A percentile compares a stretch with the other conserved stretches of the same genome.
These are phyloP conservation scores for Penicillium roqueforti DNA, from an alignment of 495 filamentous ascomycete genomes.

Conservation along the genomic window DNA sequence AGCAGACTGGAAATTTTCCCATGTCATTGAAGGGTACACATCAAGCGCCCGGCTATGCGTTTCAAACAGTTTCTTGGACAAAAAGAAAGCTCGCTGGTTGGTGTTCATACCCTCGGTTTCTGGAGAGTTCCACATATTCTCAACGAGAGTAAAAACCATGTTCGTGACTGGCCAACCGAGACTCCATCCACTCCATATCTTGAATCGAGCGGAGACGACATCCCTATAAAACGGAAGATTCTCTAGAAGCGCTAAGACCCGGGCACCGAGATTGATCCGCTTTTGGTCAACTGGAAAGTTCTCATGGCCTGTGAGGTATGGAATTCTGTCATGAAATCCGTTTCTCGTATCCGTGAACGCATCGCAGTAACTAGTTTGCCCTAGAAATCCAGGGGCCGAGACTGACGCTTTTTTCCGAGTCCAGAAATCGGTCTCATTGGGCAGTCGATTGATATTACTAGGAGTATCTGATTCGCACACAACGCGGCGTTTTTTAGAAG, in stretches of 20 bases:
- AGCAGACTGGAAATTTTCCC: constrained; percentile 16
- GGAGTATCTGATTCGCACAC: neutral
- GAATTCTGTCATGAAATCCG: neutral
- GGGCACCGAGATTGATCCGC: constrained; percentile 22
- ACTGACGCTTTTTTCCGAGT: constrained; percentile 10
- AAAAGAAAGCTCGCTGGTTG: constrained; percentile 8
- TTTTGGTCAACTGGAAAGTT: constrained; percentile 13
- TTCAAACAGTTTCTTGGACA: constrained; percentile 24
- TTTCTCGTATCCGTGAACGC: constrained; percentile 24
- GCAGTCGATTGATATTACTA: too few species aligned
- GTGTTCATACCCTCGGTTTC: constrained; percentile 8
- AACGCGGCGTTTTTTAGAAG: neutral
- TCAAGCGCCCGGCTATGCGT: constrained; percentile 15
- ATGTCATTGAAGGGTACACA: constrained; percentile 15
- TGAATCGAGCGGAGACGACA: constrained; percentile 19
- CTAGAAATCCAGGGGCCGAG: constrained; percentile 25
- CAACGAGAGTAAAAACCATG: constrained; percentile 15
- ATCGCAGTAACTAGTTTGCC: constrained; percentile 42
- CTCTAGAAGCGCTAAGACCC: constrained; percentile 18
- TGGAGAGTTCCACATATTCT: constrained; percentile 17
- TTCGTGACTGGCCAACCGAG: constrained; percentile 16
- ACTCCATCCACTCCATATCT: constrained; percentile 20
- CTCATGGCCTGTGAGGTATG: neutral
- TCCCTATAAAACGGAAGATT: constrained; percentile 23
- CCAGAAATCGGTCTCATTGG: constrained; percentile 6